Evolutionary conservation across 148 eudicot species (phyloP).

Genomic region (Nepenthes gracilis): DNA sequence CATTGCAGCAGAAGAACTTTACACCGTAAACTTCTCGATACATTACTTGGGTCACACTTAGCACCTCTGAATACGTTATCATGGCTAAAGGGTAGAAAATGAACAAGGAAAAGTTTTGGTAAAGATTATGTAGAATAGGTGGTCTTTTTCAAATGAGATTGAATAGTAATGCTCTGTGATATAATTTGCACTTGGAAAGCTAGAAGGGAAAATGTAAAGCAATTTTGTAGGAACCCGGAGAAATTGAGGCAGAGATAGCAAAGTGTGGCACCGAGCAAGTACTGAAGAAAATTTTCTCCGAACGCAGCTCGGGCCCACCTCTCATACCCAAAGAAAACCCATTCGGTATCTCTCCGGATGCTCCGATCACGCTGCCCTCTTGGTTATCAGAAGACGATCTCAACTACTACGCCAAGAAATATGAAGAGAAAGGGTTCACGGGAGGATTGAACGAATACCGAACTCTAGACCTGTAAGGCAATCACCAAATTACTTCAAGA

Average conservation of each 20-base stretch:
- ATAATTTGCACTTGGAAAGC: not conserved
- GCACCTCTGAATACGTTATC: no score
- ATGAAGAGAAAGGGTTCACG: slow-evolving; percentile 46
- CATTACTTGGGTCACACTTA: no score
- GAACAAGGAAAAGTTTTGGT: no score
- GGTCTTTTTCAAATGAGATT: no score
- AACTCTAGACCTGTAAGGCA: slow-evolving; percentile 38
- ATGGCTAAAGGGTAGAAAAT: no score
- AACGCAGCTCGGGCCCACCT: slow-evolving; percentile 47
- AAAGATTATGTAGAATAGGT: no score
- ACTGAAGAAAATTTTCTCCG: slow-evolving; percentile 46
- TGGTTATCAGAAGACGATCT: slow-evolving; percentile 67
- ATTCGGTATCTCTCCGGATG: slow-evolving; percentile 22
- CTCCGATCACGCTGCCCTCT: slow-evolving; percentile 24
- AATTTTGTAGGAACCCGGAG: slow-evolving; percentile 41
- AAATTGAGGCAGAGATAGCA: slow-evolving; percentile 53
- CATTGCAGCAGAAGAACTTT: no score
- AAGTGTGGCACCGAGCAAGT: slow-evolving; percentile 39
- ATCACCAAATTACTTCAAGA: not conserved
- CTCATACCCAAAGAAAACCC: slow-evolving; percentile 50
- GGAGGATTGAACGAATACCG: slow-evolving; percentile 71
- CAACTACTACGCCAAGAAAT: slow-evolving; percentile 40
- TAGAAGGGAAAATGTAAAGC: not conserved
- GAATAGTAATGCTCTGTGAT: no score
- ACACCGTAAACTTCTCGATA: no score